phyloP scores from a whole-genome alignment of 305 asterid species.

The Andrographis paniculata region DNA sequence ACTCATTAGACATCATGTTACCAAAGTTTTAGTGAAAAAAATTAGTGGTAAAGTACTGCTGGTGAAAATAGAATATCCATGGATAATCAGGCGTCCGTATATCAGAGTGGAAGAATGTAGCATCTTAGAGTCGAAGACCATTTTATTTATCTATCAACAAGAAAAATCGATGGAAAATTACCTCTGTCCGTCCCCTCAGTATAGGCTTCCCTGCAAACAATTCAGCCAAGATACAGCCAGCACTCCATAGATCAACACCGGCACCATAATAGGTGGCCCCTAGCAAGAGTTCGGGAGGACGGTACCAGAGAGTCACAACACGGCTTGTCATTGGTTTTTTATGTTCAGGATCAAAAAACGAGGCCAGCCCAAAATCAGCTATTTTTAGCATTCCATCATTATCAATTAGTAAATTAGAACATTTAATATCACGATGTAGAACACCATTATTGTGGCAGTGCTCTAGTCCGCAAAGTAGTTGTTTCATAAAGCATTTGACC shows the following conservation, averaged over 20 bases:
- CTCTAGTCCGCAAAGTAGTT: conserved; percentile 78
- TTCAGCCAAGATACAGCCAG: conserved; percentile 91
- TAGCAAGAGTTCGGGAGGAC: conserved; percentile 91
- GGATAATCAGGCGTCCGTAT: too few relatives aligned
- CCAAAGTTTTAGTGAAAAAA: too few relatives aligned
- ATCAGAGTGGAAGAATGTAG: too few relatives aligned
- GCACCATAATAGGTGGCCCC: conserved; percentile 88
- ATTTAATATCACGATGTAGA: conserved; percentile 87
- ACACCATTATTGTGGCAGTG: conserved; percentile 78
- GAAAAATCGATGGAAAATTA: too few relatives aligned
- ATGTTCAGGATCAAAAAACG: conserved; percentile 63
- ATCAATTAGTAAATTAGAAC: conserved; percentile 78
- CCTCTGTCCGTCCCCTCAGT: conserved; percentile 96
- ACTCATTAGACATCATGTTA: too few relatives aligned
- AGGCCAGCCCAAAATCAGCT: conserved; percentile 92
- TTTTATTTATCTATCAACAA: not conserved
- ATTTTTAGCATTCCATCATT: conserved; percentile 73
- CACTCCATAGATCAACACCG: conserved; percentile 91
- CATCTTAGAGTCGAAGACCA: too few relatives aligned
- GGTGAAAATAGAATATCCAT: too few relatives aligned
- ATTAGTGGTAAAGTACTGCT: too few relatives aligned
- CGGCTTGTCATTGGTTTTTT: conserved; percentile 92
- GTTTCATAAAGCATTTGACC: conserved; percentile 88
- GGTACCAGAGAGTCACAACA: conserved; percentile 86
- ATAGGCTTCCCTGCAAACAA: conserved; percentile 84